Percentiles rank a stretch among this genome's conserved stretches.
phyloP scores from a whole-genome alignment of 2,329 filamentous ascomycete species.

The Magnaporthales sp. region DNA sequence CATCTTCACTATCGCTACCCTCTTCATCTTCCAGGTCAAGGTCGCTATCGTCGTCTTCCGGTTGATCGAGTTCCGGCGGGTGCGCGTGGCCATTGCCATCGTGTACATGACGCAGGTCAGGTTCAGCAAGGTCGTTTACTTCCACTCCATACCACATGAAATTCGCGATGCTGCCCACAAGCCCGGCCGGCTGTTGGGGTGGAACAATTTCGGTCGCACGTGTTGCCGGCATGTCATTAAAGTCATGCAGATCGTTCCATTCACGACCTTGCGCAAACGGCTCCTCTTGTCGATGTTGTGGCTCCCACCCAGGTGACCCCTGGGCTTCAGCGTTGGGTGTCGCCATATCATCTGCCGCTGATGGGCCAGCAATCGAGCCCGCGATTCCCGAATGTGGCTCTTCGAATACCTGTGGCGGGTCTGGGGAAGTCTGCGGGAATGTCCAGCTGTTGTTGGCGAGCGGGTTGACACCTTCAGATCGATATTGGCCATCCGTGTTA shows the following conservation, averaged over 20 bases:
- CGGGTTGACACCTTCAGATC: conserved; percentile 35
- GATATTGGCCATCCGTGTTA: conserved; percentile 46
- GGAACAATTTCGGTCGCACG: conserved; percentile 7
- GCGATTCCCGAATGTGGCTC: background rate
- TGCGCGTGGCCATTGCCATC: background rate
- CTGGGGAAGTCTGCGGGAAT: conserved; percentile 26
- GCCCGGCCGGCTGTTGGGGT: conserved; percentile 21
- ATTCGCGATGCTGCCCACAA: conserved; percentile 38
- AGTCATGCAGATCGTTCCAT: conserved; percentile 6
- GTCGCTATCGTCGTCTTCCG: background rate
- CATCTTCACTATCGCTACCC: conserved; percentile 13
- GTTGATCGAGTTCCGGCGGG: background rate
- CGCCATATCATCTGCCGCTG: background rate
- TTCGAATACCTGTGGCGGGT: background rate
- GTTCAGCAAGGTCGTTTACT: conserved; percentile 11
- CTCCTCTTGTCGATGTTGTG: background rate
- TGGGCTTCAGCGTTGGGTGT: background rate
- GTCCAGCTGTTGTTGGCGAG: conserved; percentile 55
- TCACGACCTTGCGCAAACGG: background rate
- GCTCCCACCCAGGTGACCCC: background rate
- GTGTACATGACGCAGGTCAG: background rate
- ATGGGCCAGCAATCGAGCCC: background rate
- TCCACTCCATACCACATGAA: conserved; percentile 56
- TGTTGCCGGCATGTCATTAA: conserved; percentile 3
- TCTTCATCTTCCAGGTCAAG: conserved; percentile 19